Conservation (phyloP, 768 basidiomycete species). For the Dictyophora rubrovolvata region DNA sequence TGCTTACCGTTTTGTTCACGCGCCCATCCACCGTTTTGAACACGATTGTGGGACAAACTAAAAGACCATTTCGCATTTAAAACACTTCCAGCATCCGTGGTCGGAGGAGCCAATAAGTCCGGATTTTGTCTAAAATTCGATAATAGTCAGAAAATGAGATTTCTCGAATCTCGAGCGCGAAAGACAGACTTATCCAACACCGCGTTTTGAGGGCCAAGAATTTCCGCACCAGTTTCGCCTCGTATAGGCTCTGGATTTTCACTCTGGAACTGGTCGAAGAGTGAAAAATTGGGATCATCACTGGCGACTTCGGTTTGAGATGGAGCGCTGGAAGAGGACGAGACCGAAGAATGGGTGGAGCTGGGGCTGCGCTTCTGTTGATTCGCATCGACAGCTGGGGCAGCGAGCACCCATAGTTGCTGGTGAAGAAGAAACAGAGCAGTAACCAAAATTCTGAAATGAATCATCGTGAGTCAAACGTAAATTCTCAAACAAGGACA, state of each 20-base stretch:
- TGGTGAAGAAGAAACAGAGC: neutral
- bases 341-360: conserved; percentile 12
- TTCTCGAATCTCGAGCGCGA: neutral
- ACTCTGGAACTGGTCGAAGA: conserved; percentile 22
- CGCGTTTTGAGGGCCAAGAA: conserved; percentile 34
- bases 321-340: conserved; percentile 20
- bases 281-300: conserved; percentile 34
- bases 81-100: conserved; percentile 35
- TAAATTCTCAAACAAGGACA: no score
- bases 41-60: conserved; percentile 42
- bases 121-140: conserved; percentile 24
- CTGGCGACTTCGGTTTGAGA: conserved; percentile 15
- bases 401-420: neutral
- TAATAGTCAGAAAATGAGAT: neutral
- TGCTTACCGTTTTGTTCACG: conserved; percentile 41
- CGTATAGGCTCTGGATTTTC: conserved; percentile 24
- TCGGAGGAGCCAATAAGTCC: conserved; percentile 35
- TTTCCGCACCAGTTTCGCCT: conserved; percentile 29
- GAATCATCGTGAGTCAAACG: neutral
- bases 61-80: conserved; percentile 52
- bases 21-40: conserved; percentile 52
- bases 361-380: neutral
- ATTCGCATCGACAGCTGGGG: neutral
- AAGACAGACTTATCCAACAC: conserved; percentile 23
- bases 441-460: neutral